A percentile compares a stretch with the other conserved stretches of the same genome.
Conservation (phyloP, 2,329 filamentous ascomycete genomes). For the Colletotrichum sp. region DNA sequence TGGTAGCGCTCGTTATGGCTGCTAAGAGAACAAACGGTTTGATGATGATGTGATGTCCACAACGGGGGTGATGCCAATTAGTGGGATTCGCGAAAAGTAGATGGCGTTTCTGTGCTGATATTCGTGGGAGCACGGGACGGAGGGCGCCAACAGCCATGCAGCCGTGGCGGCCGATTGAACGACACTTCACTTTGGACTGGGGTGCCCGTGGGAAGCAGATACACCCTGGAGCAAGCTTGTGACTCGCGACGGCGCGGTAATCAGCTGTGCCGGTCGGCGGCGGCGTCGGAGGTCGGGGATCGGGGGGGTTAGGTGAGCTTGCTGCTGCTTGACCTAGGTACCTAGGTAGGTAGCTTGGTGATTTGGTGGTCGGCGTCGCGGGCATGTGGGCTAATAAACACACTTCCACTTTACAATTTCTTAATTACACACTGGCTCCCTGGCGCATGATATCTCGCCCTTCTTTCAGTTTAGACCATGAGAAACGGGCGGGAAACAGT, state of each 20-base stretch:
- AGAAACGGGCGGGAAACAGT: slow-evolving; percentile 7
- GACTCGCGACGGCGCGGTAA: neutral
- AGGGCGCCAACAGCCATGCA: neutral
- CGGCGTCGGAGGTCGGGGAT: neutral
- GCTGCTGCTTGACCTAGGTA: neutral
- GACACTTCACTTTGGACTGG: neutral
- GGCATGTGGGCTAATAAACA: neutral
- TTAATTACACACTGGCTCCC: neutral
- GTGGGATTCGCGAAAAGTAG: neutral
- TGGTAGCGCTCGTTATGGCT: neutral
- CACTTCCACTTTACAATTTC: neutral
- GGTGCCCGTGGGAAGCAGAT: neutral
- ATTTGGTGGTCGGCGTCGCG: neutral
- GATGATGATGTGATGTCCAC: neutral
- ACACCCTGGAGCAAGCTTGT: neutral
- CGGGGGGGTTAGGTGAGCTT: neutral
- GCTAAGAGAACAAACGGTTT: neutral
- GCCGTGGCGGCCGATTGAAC: neutral
- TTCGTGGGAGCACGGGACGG: neutral
- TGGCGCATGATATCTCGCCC: neutral
- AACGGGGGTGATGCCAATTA: neutral
- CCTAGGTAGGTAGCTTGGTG: neutral
- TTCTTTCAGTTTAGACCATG: neutral
- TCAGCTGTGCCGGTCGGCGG: neutral
- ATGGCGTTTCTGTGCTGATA: neutral